phyloP scores from a whole-genome alignment of 768 basidiomycete genomes.

The Lyophyllum atratum region DNA sequence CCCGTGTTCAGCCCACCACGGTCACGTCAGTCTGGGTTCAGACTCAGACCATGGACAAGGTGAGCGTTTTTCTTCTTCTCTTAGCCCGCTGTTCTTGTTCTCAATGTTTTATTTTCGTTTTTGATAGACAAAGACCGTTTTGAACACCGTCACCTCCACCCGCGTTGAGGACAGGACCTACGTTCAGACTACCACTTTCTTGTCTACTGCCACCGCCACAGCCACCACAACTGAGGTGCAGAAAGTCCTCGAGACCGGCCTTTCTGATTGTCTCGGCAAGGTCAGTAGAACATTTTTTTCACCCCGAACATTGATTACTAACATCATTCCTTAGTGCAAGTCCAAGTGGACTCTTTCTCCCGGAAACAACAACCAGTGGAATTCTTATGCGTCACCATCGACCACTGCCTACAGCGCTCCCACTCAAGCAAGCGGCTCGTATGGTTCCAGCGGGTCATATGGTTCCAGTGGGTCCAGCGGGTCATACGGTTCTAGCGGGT shows the following conservation, averaged over 20 bases:
- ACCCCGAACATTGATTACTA: slow-evolving; percentile 8
- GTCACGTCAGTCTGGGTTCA: slow-evolving; percentile 52
- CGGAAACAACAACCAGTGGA: slow-evolving; percentile 53
- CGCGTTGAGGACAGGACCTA: slow-evolving; percentile 48
- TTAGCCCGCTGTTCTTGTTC: not conserved
- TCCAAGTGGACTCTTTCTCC: slow-evolving; percentile 50
- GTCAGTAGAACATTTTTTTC: slow-evolving; percentile 28
- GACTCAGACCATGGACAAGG: slow-evolving; percentile 60
- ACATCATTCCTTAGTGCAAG: slow-evolving; percentile 50
- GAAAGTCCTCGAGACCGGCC: slow-evolving; percentile 48
- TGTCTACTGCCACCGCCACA: slow-evolving; percentile 50
- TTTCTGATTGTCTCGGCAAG: slow-evolving; percentile 54
- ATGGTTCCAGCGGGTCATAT: slow-evolving; percentile 19
- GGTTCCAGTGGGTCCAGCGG: slow-evolving; percentile 9
- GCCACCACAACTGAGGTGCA: slow-evolving; percentile 48
- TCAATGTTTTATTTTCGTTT: slow-evolving; percentile 8
- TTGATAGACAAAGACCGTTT: slow-evolving; percentile 56
- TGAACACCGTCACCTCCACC: slow-evolving; percentile 57
- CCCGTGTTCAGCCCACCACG: slow-evolving; percentile 60
- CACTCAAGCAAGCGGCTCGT: slow-evolving; percentile 18
- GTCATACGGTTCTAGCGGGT: slow-evolving; percentile 10
- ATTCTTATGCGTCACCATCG: slow-evolving; percentile 42
- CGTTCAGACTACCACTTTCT: slow-evolving; percentile 51
- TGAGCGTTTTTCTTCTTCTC: slow-evolving; percentile 19
- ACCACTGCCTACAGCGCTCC: slow-evolving; percentile 20